Base-by-base conservation (phyloP, 2,329 filamentous ascomycete species). In the Corynespora cassiicola region DNA sequence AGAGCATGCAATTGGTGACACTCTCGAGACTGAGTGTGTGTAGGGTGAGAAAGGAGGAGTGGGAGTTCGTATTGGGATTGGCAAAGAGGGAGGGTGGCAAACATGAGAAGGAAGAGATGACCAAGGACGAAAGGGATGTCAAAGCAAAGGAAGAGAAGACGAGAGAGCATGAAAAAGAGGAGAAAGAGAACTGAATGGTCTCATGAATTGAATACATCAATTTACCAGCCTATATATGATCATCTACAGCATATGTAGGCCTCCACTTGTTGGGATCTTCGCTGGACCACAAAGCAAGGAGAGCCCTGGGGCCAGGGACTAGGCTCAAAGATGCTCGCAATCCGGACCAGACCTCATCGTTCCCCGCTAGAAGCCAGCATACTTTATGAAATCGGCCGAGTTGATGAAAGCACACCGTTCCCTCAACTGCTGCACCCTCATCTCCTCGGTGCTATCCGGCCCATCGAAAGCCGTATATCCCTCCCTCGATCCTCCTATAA, bases 11-110 rank as follows among this genome's bases (percentile, higher is more conserved):
- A 70, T 79, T 94, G 70, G 75, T 96, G 45, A 92, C 85, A 59
- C 84, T 90, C 70, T 79, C 82, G n/a, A 79, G 92, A 24, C 69
- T 96, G 36, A 96, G 90, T 62, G 91, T 97, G 17, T 85, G 80
- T 55, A 82, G 77, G 47, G 86, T 91, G 6, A 77, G 75, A 31
- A 69, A 68, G 9, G 69, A 69, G 0, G 86, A 91, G 66, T 91
- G 86, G 84, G 69, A 79, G 21, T 80, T 80, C 48, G 72, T 90
- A 37, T 72, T 81, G 29, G 62, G 70, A 2, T 54, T 86, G 28
- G 80, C 76, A 19, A 46, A 54, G 15, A 40, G 29, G 11, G 31
- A 40, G 19, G 30, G 29, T 9, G n/a, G 25, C n/a, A n/a, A n/a
- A n/a, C n/a, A 28, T 10, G 27, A 32, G 21, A 16, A 27, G n/a